A percentile compares a stretch with the other conserved stretches of the same genome.
Evolutionary conservation across 768 basidiomycete species (phyloP).

Genomic region (Rubroboletus pulcherrimus): DNA sequence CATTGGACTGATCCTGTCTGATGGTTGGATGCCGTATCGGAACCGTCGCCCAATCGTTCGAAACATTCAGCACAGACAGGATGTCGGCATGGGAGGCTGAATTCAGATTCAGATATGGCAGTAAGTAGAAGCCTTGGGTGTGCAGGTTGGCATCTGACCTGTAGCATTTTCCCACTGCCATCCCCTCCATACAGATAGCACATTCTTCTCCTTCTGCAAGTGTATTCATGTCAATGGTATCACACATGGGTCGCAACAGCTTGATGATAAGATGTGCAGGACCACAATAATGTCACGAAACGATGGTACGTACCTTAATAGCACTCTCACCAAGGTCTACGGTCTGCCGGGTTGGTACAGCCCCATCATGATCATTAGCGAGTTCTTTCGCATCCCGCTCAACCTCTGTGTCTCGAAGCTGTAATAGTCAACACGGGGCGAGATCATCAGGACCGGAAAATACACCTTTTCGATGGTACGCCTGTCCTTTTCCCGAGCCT

Average conservation of each 20-base stretch:
- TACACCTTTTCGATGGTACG: slow-evolving; percentile 14
- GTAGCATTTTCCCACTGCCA: slow-evolving; percentile 15
- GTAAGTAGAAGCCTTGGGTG: not conserved
- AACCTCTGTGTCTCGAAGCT: slow-evolving; percentile 18
- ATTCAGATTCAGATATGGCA: not conserved
- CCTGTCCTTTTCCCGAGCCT: slow-evolving; percentile 14
- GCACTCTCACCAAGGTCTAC: slow-evolving; percentile 10
- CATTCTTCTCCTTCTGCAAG: slow-evolving; percentile 21
- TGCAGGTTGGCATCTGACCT: slow-evolving; percentile 9
- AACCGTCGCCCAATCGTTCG: not conserved
- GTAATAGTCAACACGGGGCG: not conserved
- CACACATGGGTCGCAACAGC: slow-evolving; percentile 14
- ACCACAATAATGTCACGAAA: not conserved
- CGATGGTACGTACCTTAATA: slow-evolving; percentile 2
- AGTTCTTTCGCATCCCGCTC: slow-evolving; percentile 15
- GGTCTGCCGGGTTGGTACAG: not conserved
- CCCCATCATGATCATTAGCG: not conserved
- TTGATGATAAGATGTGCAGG: not conserved
- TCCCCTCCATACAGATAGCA: slow-evolving; percentile 18
- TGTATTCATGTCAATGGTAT: slow-evolving; percentile 21
- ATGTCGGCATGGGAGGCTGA: slow-evolving; percentile 15
- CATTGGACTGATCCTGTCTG: slow-evolving; percentile 9
- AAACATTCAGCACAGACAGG: slow-evolving; percentile 18
- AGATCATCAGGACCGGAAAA: not conserved
- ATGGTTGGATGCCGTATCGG: not conserved